Percentiles rank a stretch among this genome's conserved stretches.
These are phyloP conservation scores for Immersiporthe knoxdaviesiana DNA, from an alignment of 2,329 filamentous ascomycete genomes.

Conservation along the genomic window DNA sequence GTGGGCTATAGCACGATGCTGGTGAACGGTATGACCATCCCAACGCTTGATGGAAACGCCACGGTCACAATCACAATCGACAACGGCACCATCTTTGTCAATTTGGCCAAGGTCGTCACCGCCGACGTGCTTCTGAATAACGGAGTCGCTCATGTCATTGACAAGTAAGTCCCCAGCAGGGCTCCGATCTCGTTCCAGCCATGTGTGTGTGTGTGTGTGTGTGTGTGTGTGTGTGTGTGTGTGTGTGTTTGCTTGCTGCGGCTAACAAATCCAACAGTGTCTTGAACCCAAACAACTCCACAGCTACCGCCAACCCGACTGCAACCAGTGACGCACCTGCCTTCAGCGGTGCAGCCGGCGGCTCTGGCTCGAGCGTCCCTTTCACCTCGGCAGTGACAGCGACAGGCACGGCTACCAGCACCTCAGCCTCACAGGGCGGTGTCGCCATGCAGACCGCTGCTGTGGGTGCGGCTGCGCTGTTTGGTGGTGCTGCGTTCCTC, in stretches of 20 bases:
- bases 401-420: conserved; percentile 7
- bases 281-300: conserved; percentile 47
- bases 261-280: conserved; percentile 34
- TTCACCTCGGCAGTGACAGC: conserved; percentile 21
- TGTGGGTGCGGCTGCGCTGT: conserved; percentile 21
- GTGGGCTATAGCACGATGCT: conserved; percentile 55
- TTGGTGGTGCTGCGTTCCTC: conserved; percentile 22
- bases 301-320: conserved; percentile 42
- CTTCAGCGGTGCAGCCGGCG: conserved; percentile 34
- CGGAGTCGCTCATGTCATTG: conserved; percentile 62
- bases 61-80: conserved; percentile 49
- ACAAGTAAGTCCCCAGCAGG: conserved; percentile 39
- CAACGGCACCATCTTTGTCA: conserved; percentile 49
- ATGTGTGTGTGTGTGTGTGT: not conserved
- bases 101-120: conserved; percentile 57
- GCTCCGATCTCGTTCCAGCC: not conserved
- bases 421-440: not conserved
- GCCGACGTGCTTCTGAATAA: conserved; percentile 59
- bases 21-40: conserved; percentile 34
- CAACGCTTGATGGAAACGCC: conserved; percentile 49
- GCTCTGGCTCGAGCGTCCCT: conserved; percentile 19
- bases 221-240: not conserved
- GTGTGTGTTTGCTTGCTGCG: not conserved
- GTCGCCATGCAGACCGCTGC: conserved; percentile 24
- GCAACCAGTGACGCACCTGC: conserved; percentile 42